A percentile compares a stretch with the other conserved stretches of the same genome.
These are phyloP conservation scores for Deinandra increscens DNA, from an alignment of 129 eudicot genomes.

Conservation along the genomic window DNA sequence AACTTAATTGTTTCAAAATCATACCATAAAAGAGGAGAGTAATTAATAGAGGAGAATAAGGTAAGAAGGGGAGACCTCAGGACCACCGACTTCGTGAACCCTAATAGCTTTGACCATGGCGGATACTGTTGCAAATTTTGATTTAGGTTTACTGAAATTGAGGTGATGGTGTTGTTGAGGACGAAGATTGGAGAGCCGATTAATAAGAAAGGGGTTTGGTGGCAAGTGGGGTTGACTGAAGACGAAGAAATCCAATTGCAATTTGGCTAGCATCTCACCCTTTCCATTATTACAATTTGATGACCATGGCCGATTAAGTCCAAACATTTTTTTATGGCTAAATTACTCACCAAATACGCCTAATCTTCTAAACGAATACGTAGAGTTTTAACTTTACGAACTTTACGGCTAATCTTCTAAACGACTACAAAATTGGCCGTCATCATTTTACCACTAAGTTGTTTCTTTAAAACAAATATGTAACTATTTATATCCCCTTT, in stretches of 20 bases:
- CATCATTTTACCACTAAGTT: too few species aligned
- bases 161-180: conserved; percentile 5
- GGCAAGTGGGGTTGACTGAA: conserved; percentile 13
- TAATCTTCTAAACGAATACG: too few species aligned
- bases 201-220: conserved; percentile 19
- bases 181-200: conserved; percentile 4
- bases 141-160: conserved; percentile 16
- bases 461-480: too few species aligned
- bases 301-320: too few species aligned
- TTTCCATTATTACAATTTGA: not conserved
- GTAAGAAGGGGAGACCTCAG: conserved; percentile 50
- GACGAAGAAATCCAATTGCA: conserved; percentile 14
- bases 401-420: too few species aligned
- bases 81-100: conserved; percentile 71
- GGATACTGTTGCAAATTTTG: conserved; percentile 17
- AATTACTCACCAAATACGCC: too few species aligned
- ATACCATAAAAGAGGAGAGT: too few species aligned
- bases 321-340: too few species aligned
- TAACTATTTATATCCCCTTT: too few species aligned
- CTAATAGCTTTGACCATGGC: conserved; percentile 81
- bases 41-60: not conserved
- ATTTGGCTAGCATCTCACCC: not conserved
- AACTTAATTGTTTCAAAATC: not conserved
- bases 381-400: too few species aligned
- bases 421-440: too few species aligned